Conservation (phyloP, 805 yeast species). For the Komagataella mondaviorum region DNA sequence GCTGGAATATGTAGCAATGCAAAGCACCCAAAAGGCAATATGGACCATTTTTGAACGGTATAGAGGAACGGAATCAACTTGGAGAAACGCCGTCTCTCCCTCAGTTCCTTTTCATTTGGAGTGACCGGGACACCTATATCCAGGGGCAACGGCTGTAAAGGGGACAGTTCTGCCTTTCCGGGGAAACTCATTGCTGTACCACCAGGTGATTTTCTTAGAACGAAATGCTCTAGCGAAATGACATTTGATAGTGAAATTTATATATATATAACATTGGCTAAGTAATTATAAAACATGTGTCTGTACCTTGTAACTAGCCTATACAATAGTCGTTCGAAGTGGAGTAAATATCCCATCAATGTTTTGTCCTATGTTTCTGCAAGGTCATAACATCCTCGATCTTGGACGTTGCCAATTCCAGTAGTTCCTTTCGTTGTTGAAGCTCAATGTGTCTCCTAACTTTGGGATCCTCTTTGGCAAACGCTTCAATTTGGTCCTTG, state of each 20-base stretch:
- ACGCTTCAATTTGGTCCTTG: constrained; percentile 67
- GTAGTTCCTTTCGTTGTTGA: constrained; percentile 82
- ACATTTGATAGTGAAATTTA: not conserved
- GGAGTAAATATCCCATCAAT: not conserved
- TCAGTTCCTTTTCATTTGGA: not conserved
- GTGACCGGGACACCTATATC: not conserved
- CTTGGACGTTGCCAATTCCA: constrained; percentile 73
- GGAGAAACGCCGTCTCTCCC: not conserved
- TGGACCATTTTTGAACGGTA: constrained; percentile 42
- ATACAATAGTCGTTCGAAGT: not conserved
- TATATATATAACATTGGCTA: not conserved
- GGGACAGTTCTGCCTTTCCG: not conserved
- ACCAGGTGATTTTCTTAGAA: not conserved
- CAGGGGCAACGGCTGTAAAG: not conserved
- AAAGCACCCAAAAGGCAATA: constrained; percentile 43
- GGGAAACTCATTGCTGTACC: not conserved
- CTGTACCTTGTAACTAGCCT: not conserved
- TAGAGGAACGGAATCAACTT: constrained; percentile 9
- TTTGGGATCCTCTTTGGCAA: constrained; percentile 92
- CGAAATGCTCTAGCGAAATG: not conserved
- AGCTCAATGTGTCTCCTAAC: constrained; percentile 82
- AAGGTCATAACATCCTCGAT: constrained; percentile 75
- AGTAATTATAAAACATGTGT: not conserved
- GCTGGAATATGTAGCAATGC: constrained; percentile 42
- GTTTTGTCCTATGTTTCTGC: constrained; percentile 19